Evolutionary conservation across 2,329 filamentous ascomycete genomes (phyloP).

Genomic region (Beauveria asiatica): DNA sequence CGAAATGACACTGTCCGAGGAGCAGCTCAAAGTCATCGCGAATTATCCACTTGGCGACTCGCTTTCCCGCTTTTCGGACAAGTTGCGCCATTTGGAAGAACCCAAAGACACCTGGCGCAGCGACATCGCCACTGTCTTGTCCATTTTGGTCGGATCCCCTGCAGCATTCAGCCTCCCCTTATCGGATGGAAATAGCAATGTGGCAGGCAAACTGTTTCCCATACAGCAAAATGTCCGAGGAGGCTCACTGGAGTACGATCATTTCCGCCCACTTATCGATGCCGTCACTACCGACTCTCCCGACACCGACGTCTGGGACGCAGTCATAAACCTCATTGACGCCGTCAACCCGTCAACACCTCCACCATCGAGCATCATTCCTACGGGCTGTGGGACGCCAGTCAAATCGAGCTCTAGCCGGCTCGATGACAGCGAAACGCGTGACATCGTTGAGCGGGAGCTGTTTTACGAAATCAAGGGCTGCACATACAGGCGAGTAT

Average conservation of each 20-base stretch:
- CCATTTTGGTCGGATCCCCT: background rate
- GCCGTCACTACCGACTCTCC: too few relatives aligned
- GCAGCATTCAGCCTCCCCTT: constrained; percentile 8
- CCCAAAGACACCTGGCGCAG: too few relatives aligned
- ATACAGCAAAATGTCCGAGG: constrained; percentile 2
- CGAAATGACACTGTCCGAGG: too few relatives aligned
- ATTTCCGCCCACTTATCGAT: constrained; percentile 5
- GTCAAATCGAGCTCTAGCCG: constrained; percentile 10
- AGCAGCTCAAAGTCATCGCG: too few relatives aligned
- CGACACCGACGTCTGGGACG: constrained; percentile 6
- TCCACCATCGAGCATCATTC: background rate
- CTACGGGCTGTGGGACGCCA: constrained; percentile 3
- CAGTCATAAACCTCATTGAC: background rate
- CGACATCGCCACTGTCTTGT: background rate
- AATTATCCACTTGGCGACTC: too few relatives aligned
- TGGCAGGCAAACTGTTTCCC: constrained; percentile 4
- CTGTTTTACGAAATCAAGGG: constrained; percentile 8
- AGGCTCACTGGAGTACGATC: background rate
- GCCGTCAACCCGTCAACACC: constrained; percentile 2
- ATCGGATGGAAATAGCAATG: constrained; percentile 2
- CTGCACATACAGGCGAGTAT: constrained; percentile 3
- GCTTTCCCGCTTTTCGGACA: too few relatives aligned
- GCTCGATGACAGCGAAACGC: constrained; percentile 9
- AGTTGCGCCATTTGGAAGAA: too few relatives aligned
- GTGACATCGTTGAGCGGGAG: constrained; percentile 7